Evolutionary conservation across 2,329 filamentous ascomycete genomes (phyloP).

Genomic region (Coniochaeta ligniaria): DNA sequence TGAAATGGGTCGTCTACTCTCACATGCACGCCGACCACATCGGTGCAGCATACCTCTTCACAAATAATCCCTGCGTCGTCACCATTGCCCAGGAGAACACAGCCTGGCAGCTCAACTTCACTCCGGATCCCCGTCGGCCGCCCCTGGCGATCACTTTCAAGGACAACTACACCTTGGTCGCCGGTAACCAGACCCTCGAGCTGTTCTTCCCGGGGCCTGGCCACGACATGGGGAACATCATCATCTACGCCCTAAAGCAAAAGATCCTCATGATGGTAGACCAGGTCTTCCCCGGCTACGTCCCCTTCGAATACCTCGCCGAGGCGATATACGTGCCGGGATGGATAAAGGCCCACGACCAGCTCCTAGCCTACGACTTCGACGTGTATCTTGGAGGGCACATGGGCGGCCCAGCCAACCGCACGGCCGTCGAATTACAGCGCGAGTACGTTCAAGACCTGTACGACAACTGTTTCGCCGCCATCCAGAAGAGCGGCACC

Average conservation of each 20-base stretch:
- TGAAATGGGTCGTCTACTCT: conserved; percentile 5
- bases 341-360: conserved; percentile 5
- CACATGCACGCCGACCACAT: conserved; percentile 7
- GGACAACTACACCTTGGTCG: conserved; percentile 1
- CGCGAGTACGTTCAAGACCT: conserved; percentile 5
- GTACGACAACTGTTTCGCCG: conserved; percentile 7
- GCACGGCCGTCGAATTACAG: conserved; percentile 8
- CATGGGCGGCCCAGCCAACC: conserved; percentile 9
- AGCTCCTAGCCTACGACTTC: conserved; percentile 7
- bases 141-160: background rate
- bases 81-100: conserved; percentile 4
- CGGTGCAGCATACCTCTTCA: conserved; percentile 5
- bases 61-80: background rate
- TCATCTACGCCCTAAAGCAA: conserved; percentile 5
- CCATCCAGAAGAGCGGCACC: background rate
- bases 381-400: conserved; percentile 6
- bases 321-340: conserved; percentile 5
- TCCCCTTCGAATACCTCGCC: conserved; percentile 5
- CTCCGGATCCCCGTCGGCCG: background rate
- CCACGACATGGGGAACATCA: conserved; percentile 6
- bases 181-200: conserved; percentile 6
- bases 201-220: conserved; percentile 4
- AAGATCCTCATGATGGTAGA: conserved; percentile 8
- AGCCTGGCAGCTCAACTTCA: background rate
- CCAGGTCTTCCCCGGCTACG: conserved; percentile 5